phyloP scores from a whole-genome alignment of 2,329 filamentous ascomycete genomes.

The Cercospora beticola region DNA sequence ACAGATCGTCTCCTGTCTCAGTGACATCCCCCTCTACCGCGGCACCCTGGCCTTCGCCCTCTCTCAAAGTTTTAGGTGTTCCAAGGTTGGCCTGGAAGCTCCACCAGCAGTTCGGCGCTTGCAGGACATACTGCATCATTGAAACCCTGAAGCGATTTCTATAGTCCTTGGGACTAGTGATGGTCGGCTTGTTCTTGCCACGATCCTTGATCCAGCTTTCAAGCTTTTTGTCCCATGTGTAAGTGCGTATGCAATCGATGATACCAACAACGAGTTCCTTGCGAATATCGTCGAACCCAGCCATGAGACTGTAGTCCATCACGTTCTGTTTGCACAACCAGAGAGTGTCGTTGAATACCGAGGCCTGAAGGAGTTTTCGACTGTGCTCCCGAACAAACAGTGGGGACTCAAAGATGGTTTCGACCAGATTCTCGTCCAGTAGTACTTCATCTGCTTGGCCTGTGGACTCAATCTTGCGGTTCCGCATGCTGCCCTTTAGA shows the following conservation, averaged over 20 bases:
- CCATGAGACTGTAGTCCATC: slow-evolving; percentile 99
- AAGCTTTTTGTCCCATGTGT: slow-evolving; percentile 99
- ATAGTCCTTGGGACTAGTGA: slow-evolving; percentile 96
- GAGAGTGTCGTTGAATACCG: slow-evolving; percentile 95
- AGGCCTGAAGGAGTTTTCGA: slow-evolving; percentile 86
- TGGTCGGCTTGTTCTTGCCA: slow-evolving; percentile 83
- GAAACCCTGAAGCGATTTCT: slow-evolving; percentile 93
- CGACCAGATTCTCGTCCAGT: slow-evolving; percentile 97
- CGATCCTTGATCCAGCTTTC: slow-evolving; percentile 99
- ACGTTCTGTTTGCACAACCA: slow-evolving; percentile 94
- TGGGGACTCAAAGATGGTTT: slow-evolving; percentile 97
- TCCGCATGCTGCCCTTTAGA: slow-evolving; percentile 96
- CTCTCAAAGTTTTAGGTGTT: slow-evolving; percentile 36
- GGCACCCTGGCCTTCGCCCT: slow-evolving; percentile 16
- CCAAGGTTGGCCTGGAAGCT: slow-evolving; percentile 54
- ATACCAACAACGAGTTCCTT: slow-evolving; percentile 96
- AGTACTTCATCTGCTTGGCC: slow-evolving; percentile 96
- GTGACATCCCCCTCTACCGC: slow-evolving; percentile 14
- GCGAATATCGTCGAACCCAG: slow-evolving; percentile 85
- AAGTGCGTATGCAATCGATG: slow-evolving; percentile 96
- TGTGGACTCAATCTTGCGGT: slow-evolving; percentile 93
- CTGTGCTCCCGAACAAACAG: slow-evolving; percentile 94
- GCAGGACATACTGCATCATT: slow-evolving; percentile 85
- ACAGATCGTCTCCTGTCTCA: slow-evolving; percentile 10
- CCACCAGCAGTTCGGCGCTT: slow-evolving; percentile 75